Evolutionary conservation across 2,329 filamentous ascomycete species (phyloP), one percentile per base, ranked within the genome.

Genomic region (Tolypocladium tropicale): DNA sequence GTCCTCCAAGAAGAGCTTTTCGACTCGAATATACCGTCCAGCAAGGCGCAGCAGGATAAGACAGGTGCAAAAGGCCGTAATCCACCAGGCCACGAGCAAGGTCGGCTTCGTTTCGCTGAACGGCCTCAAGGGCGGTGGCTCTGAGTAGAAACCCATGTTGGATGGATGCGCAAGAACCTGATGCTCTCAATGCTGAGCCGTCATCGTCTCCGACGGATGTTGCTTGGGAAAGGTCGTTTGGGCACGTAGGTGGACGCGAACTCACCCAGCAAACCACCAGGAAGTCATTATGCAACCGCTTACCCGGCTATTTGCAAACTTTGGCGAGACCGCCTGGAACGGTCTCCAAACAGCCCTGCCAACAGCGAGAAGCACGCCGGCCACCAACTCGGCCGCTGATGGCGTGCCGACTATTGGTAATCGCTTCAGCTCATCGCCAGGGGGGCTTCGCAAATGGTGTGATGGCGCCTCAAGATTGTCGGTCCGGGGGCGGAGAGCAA

Each of bases 51-150:
- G 76, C 48, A 92, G 70, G 61, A 99, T 96, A 66, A 96, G 90
- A 60, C 86, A 82, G 41, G 90, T 78, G 59, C 90, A 88, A 69
- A 94, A 93, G 18, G 83, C 78, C 30, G 90, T 94, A 60, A 88
- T 90, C 92, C 93, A 97, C 92, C 93, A 97, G 71, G 89, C 95
- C 63, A 96, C 91, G 60, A 99, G 80, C 52, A 99, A 77, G 0
- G 92, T 95, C n/a, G 93, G 90, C 69, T 95, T 95, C 73, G 94
- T 86, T 52, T 78, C 67, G 56, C 73, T 68, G 65, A 76, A 76
- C 37, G 71, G 66, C 25, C 46, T 49, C 25, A 28, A 7, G 4
- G n/a, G 46, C 25, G 46, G 46, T 28, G 46, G 46, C 9, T 30
- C 16, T 23, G 46, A 49, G 46, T 49, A 49, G 16, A 32, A 10